Evolutionary conservation across 2,329 filamentous ascomycete species (phyloP).

Genomic region (Aspergillus oerlinghausenensis): DNA sequence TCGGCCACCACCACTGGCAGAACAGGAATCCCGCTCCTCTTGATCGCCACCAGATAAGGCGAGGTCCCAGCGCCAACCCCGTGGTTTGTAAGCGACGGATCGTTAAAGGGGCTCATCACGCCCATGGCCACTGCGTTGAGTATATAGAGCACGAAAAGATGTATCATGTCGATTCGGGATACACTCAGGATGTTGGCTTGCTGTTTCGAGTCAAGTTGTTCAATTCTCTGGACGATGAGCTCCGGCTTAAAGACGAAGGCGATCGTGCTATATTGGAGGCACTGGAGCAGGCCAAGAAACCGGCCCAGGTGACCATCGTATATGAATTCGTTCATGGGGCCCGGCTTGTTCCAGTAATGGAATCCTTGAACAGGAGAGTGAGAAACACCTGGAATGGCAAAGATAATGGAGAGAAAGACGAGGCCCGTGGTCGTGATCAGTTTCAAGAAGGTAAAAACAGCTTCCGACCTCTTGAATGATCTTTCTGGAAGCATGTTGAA

Average conservation of each 20-base stretch:
- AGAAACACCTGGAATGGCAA: slow-evolving; percentile 50
- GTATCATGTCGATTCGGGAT: slow-evolving; percentile 51
- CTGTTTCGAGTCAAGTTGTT: slow-evolving; percentile 47
- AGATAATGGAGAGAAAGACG: slow-evolving; percentile 46
- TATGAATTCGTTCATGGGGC: slow-evolving; percentile 47
- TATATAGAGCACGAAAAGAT: slow-evolving; percentile 56
- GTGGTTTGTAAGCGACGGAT: slow-evolving; percentile 49
- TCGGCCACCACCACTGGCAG: slow-evolving; percentile 68
- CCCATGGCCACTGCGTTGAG: slow-evolving; percentile 54
- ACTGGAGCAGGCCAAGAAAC: slow-evolving; percentile 47
- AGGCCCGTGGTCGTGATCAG: slow-evolving; percentile 47
- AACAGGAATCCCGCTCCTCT: slow-evolving; percentile 54
- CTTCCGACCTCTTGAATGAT: slow-evolving; percentile 47
- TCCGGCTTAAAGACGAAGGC: slow-evolving; percentile 52
- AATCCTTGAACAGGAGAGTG: slow-evolving; percentile 46
- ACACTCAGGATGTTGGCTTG: slow-evolving; percentile 51
- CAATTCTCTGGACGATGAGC: slow-evolving; percentile 51
- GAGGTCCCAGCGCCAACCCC: slow-evolving; percentile 51
- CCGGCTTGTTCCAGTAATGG: slow-evolving; percentile 46
- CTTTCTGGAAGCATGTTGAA: slow-evolving; percentile 46
- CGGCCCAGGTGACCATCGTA: slow-evolving; percentile 43
- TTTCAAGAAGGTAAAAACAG: slow-evolving; percentile 47
- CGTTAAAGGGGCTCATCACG: slow-evolving; percentile 55
- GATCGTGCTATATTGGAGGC: slow-evolving; percentile 48
- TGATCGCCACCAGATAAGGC: slow-evolving; percentile 40